Conservation (phyloP, 2,329 filamentous ascomycete species). For the Colletotrichum acutatum region DNA sequence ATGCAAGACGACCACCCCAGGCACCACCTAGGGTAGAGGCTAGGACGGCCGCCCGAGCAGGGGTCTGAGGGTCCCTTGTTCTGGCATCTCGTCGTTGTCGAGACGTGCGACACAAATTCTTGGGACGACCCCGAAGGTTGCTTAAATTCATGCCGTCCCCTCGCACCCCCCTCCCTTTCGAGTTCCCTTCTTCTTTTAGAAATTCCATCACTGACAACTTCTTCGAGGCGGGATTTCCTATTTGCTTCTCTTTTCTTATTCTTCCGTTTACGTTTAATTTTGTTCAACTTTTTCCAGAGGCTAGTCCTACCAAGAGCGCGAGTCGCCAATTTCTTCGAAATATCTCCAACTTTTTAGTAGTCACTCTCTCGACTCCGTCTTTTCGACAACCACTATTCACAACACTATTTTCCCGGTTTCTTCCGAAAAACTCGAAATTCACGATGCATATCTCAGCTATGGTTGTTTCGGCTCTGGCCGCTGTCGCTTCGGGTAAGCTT, state of each 20-base stretch:
- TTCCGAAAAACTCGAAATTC: constrained; percentile 39
- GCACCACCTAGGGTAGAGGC: too few relatives aligned
- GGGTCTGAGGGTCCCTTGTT: constrained; percentile 40
- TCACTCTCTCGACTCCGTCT: constrained; percentile 40
- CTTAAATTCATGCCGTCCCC: constrained; percentile 55
- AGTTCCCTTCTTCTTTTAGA: constrained; percentile 39
- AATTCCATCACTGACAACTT: constrained; percentile 19
- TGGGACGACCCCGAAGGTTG: constrained; percentile 50
- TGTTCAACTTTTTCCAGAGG: constrained; percentile 48
- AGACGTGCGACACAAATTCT: constrained; percentile 26
- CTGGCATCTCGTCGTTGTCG: constrained; percentile 7
- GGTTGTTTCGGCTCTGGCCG: constrained; percentile 58
- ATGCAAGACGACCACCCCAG: constrained; percentile 20
- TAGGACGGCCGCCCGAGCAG: constrained; percentile 40
- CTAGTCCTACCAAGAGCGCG: constrained; percentile 62
- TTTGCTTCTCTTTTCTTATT: constrained; percentile 42
- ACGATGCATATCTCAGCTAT: constrained; percentile 66
- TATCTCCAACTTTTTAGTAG: constrained; percentile 19
- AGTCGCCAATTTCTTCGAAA: constrained; percentile 51
- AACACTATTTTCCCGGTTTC: constrained; percentile 36
- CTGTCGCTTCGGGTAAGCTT: constrained; percentile 57
- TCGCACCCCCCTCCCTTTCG: constrained; percentile 41
- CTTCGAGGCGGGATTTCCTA: constrained; percentile 33
- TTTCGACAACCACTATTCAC: not conserved
- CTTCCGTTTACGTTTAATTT: constrained; percentile 37